Base-by-base conservation (phyloP, 2,329 filamentous ascomycete genomes). In the Aspergillus sp. region DNA sequence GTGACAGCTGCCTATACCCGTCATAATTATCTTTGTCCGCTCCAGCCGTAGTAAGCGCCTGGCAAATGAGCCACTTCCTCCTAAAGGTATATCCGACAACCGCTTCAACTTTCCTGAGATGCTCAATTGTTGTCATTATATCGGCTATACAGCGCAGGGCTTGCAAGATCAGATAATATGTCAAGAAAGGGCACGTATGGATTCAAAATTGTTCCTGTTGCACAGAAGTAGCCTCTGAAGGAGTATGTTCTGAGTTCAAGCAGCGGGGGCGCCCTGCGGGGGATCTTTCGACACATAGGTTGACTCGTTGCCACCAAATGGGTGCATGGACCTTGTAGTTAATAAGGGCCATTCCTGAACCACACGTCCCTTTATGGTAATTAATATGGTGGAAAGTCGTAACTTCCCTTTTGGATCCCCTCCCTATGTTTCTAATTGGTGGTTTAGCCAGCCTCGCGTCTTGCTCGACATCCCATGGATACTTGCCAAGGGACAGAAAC, bases 1-100 rank as follows among this genome's bases (percentile, higher is more conserved):
- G 47, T 7, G 54, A 50, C 19, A 56, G 27, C n/a, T 50, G 21
- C 27, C 54, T 52, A 21, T 51, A 51, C 3, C 54, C 54, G n/a
- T 56, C 47, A 39, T 46, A 45, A 31, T 56, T 46, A 6, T 56
- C 24, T n/a, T 14, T 3, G 3, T 51, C 31, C 9, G 47, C 54
- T 17, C 54, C 47, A 12, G 54, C 54, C 6, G 47, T 9, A 0
- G 54, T 56, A 9, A 33, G 54, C 15, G 54, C 54, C 19, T 37
- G 54, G 31, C 17, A 31, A 7, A 56, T 50, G 3, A 51, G 40
- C 12, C 15, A 6, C 6, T 21, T 39, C 9, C 6, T 14, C 6
- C n/a, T 12, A 21, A 56, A 56, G 2, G 2, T 43, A n/a, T 57
- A n/a, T 14, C 24, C 54, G 15, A 56, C 46, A 5, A 56, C 49